Conservation (phyloP, 305 asterid species). For the Fraxinus platypoda region DNA sequence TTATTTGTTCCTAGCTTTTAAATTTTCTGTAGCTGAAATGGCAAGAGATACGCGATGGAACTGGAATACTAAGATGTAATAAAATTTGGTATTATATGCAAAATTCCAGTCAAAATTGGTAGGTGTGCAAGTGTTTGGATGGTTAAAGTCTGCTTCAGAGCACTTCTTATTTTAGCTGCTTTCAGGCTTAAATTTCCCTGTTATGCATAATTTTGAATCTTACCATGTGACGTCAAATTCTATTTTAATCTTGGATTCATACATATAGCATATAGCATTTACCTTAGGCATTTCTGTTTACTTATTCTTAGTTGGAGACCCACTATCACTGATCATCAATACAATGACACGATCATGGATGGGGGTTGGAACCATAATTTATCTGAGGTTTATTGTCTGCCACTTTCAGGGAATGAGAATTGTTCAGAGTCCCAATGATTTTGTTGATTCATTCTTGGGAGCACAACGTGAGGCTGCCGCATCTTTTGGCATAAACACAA, state of each 20-base stretch:
- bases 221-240: neutral
- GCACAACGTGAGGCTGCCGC: conserved; percentile 99
- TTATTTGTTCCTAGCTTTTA: neutral
- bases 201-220: conserved; percentile 1
- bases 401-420: conserved; percentile 87
- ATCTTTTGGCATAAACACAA: conserved; percentile 82
- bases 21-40: neutral
- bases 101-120: conserved; percentile 8
- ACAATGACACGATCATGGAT: conserved; percentile 9
- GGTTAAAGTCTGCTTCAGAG: conserved; percentile 15
- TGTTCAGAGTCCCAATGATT: conserved; percentile 73
- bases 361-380: conserved; percentile 14
- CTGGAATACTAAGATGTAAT: conserved; percentile 2
- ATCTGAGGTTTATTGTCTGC: conserved; percentile 18
- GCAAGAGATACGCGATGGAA: conserved; percentile 12
- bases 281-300: neutral
- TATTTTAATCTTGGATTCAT: neutral
- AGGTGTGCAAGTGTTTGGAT: conserved; percentile 11
- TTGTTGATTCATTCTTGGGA: conserved; percentile 80
- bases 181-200: neutral
- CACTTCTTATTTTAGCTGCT: conserved; percentile 17
- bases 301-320: conserved; percentile 5
- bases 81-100: conserved; percentile 7
- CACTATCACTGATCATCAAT: conserved; percentile 7
- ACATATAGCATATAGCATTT: neutral